Evolutionary conservation across 2,329 filamentous ascomycete genomes (phyloP), one percentile per base, ranked within the genome.

Genomic region (Colletotrichum sublineola): DNA sequence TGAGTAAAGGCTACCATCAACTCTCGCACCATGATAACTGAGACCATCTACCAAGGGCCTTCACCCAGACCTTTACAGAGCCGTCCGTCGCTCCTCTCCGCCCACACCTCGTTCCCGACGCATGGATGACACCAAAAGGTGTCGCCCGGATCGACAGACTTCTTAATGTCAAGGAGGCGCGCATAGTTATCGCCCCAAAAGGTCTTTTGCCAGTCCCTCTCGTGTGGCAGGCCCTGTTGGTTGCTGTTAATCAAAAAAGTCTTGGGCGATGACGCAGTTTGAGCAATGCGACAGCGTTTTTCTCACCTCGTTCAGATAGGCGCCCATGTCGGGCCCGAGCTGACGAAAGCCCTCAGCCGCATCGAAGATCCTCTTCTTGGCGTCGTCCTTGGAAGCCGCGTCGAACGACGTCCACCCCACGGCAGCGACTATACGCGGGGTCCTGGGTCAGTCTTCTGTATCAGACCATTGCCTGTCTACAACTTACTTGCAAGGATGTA

Each of bases 401-500:
- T 85, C 81, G 7, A 83, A 78, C 0, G 82, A 79, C 0, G 74
- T 46, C n/a, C 82, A 83, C 0, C 36, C 5, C 0, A 76, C 57
- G 0, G 76, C 76, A 2, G 75, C 77, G 8, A 79, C 82, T 83
- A 18, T 36, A 42, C 14, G 33, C 78, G 24, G 12, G 5, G 5
- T 75, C 73, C 20, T 2, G 48, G 7, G 20, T 33, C 11, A 42
- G 50, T 9, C 42, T n/a, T 20, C 2, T 20, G 3, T 20, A 12
- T 0, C 24, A 36, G 31, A 4, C 18, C 5, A 5, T 24, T 6
- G 29, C 15, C 5, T 1, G 7, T 31, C 0, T 14, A 15, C 24
- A 1, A 81, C 83, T 77, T 77, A 85, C 86, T 74, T 0, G 79
- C 74, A 63, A 68, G 83, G 67, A 83, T 74, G 0, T 80, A 76